phyloP scores from a whole-genome alignment of 352 stramenopile species.

The Pythium rishiriense region DNA sequence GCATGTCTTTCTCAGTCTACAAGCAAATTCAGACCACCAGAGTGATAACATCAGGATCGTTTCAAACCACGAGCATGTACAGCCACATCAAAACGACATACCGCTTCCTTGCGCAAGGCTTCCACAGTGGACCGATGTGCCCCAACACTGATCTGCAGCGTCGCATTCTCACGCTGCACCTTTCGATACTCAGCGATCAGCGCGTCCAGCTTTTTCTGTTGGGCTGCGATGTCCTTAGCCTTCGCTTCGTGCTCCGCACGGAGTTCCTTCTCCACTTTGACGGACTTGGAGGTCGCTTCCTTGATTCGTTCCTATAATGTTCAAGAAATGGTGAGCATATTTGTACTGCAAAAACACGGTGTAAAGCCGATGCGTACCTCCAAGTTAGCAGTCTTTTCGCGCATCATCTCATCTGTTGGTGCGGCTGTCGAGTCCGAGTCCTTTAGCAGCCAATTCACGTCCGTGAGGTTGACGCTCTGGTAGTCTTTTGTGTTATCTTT shows the following conservation, averaged over 20 bases:
- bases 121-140: conserved; percentile 69
- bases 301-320: conserved; percentile 74
- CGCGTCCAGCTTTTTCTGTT: conserved; percentile 82
- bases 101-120: conserved; percentile 79
- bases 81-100: conserved; percentile 30
- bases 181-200: conserved; percentile 83
- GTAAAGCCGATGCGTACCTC: conserved; percentile 33
- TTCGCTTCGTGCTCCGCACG: conserved; percentile 77
- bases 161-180: conserved; percentile 81
- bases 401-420: conserved; percentile 82
- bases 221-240: conserved; percentile 58
- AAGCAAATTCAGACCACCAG: background rate
- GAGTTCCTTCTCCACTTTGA: conserved; percentile 69
- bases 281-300: conserved; percentile 69
- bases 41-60: background rate
- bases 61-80: background rate
- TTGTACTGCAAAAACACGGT: no score
- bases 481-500: conserved; percentile 91
- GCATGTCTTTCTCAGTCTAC: conserved; percentile 87
- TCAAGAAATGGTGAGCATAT: background rate
- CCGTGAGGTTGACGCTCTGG: conserved; percentile 79
- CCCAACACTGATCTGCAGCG: conserved; percentile 64
- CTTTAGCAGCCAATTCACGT: conserved; percentile 87
- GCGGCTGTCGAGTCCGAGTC: conserved; percentile 68
- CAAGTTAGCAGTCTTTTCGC: conserved; percentile 87